Base-by-base conservation (phyloP, 2,329 filamentous ascomycete genomes). In the Neonectria magnoliae region DNA sequence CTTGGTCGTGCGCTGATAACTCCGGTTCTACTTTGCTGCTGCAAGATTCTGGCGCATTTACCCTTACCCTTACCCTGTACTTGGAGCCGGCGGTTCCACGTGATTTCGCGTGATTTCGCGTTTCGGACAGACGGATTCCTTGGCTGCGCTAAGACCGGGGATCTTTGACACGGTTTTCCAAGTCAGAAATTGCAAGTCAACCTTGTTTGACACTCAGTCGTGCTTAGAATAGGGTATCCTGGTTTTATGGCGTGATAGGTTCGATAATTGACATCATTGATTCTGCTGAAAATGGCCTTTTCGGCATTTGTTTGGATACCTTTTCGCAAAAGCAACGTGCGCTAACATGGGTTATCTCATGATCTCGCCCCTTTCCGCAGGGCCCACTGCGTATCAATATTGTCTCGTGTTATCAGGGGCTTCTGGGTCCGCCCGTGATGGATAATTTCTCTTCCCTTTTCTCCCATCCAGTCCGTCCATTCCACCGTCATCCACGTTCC, bases 331-430 rank as follows among this genome's bases (percentile, higher is more conserved):
- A 47, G 44, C 44, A 47, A 47, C 44, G 22, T 25, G 11, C 51
- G 51, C 51, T 54, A 54, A 54, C 36, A 54, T 54, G 51, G 51
- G 31, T 41, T 8, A 38, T 54, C 38, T 33, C 51, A 54, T 41
- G 2, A 38, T 54, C 38, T 33, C 51, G 41, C 51, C 27, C 31
- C n/a, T 25, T 54, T 54, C 51, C 51, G 41, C 51, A 14, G 18
- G 51, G n/a, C 51, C 51, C 29, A 36, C 29, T 14, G 4, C 31
- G 14, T n/a, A 38, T 38, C 14, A 38, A 7, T 38, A 3, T 9
- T 8, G 14, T 38, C 14, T 38, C 36, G 36, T 11, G 10, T 42
- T 54, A 54, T 54, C 51, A 41, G 20, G 33, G 29, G 14, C 14
- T 14, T 14, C 33, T 25, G 51, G 29, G 18, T 33, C n/a, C 48